Base-by-base conservation (phyloP, 2,329 filamentous ascomycete genomes). In the Diaporthe aspalathi region DNA sequence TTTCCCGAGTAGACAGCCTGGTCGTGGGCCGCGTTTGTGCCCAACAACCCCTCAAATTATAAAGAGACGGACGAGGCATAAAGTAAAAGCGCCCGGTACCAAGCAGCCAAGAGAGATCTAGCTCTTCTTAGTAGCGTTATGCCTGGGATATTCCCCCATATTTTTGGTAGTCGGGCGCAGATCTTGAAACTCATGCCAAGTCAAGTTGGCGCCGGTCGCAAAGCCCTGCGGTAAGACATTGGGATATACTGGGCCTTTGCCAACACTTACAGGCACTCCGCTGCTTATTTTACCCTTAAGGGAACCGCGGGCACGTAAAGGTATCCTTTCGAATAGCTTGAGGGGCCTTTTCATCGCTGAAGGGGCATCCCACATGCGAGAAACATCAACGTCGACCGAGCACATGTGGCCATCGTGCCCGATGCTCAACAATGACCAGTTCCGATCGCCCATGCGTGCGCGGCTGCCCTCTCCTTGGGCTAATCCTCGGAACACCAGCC, bases 131-230 rank as follows among this genome's bases (percentile, higher is more conserved):
- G 45, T 65, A 22, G 60, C 60, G 45, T 65, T 45, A 65, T 65
- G 45, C 60, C 38, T 17, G 45, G 45, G n/a, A 65, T 4, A 63
- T 27, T 63, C 20, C 43, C 27, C 47, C 27, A 24, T 63, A 17
- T 35, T 20, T 27, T 12, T 62, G 7, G 38, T 29, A 32, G 9
- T 40, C 47, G 24, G 24, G n/a, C 57, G 27, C 60, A 65, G 43
- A 50, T 65, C 60, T 50, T 65, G 60, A 65, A 63, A 65, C 60
- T 22, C 29, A 11, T 65, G 60, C 60, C 60, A 65, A 50, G 43
- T 65, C 27, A 65, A 38, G 60, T 65, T 38, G 60, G 45, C 29
- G 45, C 50, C 60, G 45, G 35, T 65, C 27, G 35, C 29, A 45
- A 38, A 63, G 57, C 43, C n/a, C 57, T 24, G 29, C 43, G 27